Evolutionary conservation across 495 filamentous ascomycete genomes (phyloP), one percentile per base, ranked within the genome.

Genomic region (Aspergillus steynii): DNA sequence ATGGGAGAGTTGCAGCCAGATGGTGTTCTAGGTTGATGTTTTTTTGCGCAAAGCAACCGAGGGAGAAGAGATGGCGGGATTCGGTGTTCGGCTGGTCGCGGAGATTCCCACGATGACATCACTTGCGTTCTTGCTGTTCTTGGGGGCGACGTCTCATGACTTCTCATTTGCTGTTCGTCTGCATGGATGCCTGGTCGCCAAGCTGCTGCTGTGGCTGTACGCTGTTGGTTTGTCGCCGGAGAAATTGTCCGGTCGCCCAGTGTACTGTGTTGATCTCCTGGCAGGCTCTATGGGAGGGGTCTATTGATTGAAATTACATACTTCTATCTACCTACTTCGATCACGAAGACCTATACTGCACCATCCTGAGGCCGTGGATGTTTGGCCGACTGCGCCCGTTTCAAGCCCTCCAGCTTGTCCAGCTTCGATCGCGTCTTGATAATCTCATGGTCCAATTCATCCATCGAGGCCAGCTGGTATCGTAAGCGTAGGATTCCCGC

Each of bases 391-490:
- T 29, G 48, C 7, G 4, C 48, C 10, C 27, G 48, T 50, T 27
- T 50, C 45, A 57, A 27, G 15, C 53, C 31, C 53, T 70, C 58
- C 29, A 75, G 49, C 20, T 58, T 55, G 1, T 28, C 63, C 34
- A 75, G 47, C 27, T 63, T 49, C n/a, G 53, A 26, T 28, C 60
- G 63, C 4, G 62, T n/a, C 10, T 56, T 46, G 3, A 31, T 50
- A 14, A 75, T 70, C 45, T 74, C 67, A 37, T 56, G 51, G 5
- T 76, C 68, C 15, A 76, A 29, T 58, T 76, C 73, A 3, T 54
- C 27, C 1, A 37, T 32, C 0, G 71, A 67, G 4, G 73, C 71
- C 5, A 76, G 45, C 29, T 61, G 55, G 54, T 71, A 69, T 31
- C 70, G 73, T 7, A 76, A 58, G 10, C 64, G 69, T 15, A 73